phyloP scores from a whole-genome alignment of 371 early-diverging fungal genomes.

The Mucor mucedo region DNA sequence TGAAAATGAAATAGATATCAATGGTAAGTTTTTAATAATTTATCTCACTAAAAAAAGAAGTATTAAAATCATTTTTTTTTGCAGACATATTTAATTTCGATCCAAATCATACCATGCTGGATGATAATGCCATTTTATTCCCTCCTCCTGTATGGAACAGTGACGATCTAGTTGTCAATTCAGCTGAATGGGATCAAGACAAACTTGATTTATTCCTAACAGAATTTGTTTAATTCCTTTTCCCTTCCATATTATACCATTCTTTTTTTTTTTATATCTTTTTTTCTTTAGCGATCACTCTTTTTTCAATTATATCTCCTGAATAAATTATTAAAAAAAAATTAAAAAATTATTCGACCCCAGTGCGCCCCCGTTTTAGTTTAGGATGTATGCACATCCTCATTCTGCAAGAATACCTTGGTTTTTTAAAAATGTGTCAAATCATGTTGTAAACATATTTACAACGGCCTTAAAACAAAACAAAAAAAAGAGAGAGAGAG shows the following conservation, averaged over 20 bases:
- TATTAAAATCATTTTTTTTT: too few relatives aligned
- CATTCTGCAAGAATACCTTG: too few relatives aligned
- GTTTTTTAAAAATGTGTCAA: too few relatives aligned
- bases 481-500: too few relatives aligned
- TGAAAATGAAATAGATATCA: conserved; percentile 20
- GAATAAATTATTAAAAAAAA: too few relatives aligned
- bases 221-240: conserved; percentile 9
- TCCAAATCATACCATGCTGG: conserved; percentile 10
- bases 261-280: neutral
- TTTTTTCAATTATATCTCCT: too few relatives aligned
- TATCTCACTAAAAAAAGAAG: neutral
- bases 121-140: conserved; percentile 18
- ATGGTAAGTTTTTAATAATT: conserved; percentile 11
- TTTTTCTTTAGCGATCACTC: neutral
- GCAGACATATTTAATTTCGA: conserved; percentile 19
- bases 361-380: too few relatives aligned
- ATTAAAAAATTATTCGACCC: too few relatives aligned
- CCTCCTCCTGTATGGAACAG: conserved; percentile 2
- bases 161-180: neutral
- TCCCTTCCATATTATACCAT: neutral
- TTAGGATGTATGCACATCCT: too few relatives aligned
- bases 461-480: too few relatives aligned
- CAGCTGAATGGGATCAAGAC: conserved; percentile 27
- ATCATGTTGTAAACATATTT: too few relatives aligned
- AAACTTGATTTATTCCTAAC: conserved; percentile 24